Conservation (phyloP, 1,284 basidiomycete genomes). For the Somion occarium region DNA sequence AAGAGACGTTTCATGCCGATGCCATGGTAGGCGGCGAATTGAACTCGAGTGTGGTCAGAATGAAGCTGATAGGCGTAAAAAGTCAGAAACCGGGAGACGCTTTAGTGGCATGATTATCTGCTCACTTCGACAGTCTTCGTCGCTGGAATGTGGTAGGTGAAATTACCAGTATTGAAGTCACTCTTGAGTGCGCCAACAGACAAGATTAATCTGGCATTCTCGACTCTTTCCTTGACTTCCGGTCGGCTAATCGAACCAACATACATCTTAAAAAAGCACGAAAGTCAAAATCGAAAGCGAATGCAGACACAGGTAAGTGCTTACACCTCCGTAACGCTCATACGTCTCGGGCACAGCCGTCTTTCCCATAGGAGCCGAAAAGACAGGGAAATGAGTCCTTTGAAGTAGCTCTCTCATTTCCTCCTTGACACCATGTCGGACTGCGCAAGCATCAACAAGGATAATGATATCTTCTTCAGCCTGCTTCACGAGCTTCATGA, state of each 20-base stretch:
- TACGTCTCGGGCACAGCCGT: conserved; percentile 76
- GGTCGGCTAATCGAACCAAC: conserved; percentile 70
- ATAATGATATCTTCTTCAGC: conserved; percentile 69
- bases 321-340: conserved; percentile 83
- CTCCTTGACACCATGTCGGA: conserved; percentile 71
- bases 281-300: background rate
- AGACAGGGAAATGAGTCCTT: conserved; percentile 74
- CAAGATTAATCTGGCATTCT: conserved; percentile 80
- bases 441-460: conserved; percentile 86
- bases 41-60: conserved; percentile 72
- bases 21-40: conserved; percentile 54
- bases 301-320: conserved; percentile 24
- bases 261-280: conserved; percentile 55
- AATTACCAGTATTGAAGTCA: conserved; percentile 92
- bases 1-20: conserved; percentile 73
- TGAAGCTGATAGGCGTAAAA: conserved; percentile 56
- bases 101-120: conserved; percentile 4
- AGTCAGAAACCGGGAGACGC: conserved; percentile 3
- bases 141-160: conserved; percentile 67
- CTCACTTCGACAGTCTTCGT: conserved; percentile 59
- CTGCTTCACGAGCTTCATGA: conserved; percentile 57
- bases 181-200: conserved; percentile 78
- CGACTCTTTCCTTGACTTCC: conserved; percentile 71
- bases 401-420: conserved; percentile 70
- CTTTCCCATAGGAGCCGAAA: conserved; percentile 88